Conservation (phyloP, 2,329 filamentous ascomycete genomes). For the Leptographium galeiforme region DNA sequence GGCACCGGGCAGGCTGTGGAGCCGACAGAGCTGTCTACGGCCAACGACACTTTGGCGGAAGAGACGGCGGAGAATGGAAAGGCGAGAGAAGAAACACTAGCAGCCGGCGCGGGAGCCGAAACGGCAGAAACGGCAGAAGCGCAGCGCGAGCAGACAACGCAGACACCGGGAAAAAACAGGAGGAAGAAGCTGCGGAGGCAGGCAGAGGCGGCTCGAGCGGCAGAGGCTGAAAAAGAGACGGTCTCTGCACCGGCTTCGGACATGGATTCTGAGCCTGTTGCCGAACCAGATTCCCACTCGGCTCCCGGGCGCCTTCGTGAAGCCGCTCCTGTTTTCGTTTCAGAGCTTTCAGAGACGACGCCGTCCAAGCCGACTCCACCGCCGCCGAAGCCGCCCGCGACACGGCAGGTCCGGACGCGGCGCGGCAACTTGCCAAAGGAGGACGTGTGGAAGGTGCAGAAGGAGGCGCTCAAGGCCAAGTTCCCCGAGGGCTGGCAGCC, state of each 20-base stretch:
- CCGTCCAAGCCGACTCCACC: not conserved
- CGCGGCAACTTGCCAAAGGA: too few species aligned
- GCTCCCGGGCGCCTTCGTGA: too few species aligned
- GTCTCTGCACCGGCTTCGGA: not conserved
- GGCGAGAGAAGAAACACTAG: not conserved
- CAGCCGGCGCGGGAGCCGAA: not conserved
- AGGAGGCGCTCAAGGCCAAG: conserved; percentile 60
- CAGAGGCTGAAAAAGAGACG: not conserved
- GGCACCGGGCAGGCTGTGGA: not conserved
- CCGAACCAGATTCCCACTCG: too few species aligned
- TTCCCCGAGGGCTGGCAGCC: conserved; percentile 75
- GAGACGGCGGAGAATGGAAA: not conserved
- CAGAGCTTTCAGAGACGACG: too few species aligned
- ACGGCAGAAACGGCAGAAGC: not conserved
- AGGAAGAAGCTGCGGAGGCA: conserved; percentile 6
- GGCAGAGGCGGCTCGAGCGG: not conserved
- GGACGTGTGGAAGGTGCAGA: conserved; percentile 58
- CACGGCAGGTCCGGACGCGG: not conserved
- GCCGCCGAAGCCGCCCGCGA: not conserved
- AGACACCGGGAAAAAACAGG: conserved; percentile 8
- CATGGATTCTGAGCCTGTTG: not conserved
- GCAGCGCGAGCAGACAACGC: too few species aligned
- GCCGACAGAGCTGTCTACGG: not conserved
- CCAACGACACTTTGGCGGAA: too few species aligned
- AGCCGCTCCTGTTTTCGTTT: too few species aligned